phyloP scores from a whole-genome alignment of 2,329 filamentous ascomycete species.

The Fusarium sp. region DNA sequence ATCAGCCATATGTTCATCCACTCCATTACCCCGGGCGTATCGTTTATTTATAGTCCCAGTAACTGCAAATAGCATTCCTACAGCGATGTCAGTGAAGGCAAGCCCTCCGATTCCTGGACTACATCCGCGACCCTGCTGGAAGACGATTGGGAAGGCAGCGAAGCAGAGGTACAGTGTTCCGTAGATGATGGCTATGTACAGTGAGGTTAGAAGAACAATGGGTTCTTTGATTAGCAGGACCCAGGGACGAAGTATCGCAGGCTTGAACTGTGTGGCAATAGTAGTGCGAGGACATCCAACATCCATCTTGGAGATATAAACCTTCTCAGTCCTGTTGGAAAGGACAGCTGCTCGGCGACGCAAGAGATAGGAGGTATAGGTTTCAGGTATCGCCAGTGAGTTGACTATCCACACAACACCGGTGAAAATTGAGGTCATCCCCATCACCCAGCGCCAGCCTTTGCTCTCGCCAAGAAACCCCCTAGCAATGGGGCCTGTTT shows the following conservation, averaged over 20 bases:
- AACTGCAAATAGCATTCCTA: too few relatives aligned
- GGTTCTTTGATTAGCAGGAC: too few relatives aligned
- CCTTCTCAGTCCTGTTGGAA: slow-evolving; percentile 61
- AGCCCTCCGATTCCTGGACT: too few relatives aligned
- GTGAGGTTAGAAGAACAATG: too few relatives aligned
- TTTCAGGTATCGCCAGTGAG: slow-evolving; percentile 64
- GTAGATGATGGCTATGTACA: too few relatives aligned
- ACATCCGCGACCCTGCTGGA: too few relatives aligned
- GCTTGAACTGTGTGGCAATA: slow-evolving; percentile 60
- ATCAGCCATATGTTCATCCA: background rate
- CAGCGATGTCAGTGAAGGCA: too few relatives aligned
- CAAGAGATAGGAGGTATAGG: slow-evolving; percentile 66
- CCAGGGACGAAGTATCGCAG: slow-evolving; percentile 70
- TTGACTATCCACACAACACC: slow-evolving; percentile 66
- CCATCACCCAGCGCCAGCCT: slow-evolving; percentile 73
- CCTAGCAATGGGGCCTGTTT: slow-evolving; percentile 66
- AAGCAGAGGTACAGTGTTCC: too few relatives aligned
- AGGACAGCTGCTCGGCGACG: slow-evolving; percentile 61
- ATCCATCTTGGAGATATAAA: slow-evolving; percentile 62
- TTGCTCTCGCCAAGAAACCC: slow-evolving; percentile 68
- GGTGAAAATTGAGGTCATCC: slow-evolving; percentile 68
- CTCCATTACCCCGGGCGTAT: too few relatives aligned
- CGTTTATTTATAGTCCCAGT: too few relatives aligned
- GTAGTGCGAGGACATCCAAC: slow-evolving; percentile 53
- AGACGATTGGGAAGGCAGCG: too few relatives aligned